phyloP scores from a whole-genome alignment of 1,139 yeast genomes.

The Yamadazyma jaroonii region DNA sequence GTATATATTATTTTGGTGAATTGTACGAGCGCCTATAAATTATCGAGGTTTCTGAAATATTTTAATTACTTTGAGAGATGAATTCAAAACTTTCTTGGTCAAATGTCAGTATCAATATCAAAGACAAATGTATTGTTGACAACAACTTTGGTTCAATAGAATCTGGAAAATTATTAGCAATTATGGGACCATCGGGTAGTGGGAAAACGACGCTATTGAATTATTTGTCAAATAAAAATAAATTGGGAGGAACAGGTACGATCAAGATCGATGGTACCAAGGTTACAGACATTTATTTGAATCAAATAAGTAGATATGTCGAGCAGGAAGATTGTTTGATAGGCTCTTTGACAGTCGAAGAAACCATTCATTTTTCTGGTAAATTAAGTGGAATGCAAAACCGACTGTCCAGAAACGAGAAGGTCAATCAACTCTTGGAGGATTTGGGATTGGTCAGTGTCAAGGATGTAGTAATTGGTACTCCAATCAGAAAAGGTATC shows the following conservation, averaged over 20 bases:
- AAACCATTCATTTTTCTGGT: constrained; percentile 22
- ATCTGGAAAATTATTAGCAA: constrained; percentile 41
- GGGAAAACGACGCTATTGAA: constrained; percentile 66
- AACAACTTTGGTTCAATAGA: constrained; percentile 21
- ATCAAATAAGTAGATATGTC: constrained; percentile 25
- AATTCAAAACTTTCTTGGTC: constrained; percentile 5
- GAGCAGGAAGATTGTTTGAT: constrained; percentile 25
- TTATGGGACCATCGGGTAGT: constrained; percentile 72
- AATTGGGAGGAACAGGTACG: constrained; percentile 8
- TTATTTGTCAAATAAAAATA: constrained; percentile 41
- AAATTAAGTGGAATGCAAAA: constrained; percentile 17
- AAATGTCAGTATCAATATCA: constrained; percentile 1
- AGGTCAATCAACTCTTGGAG: constrained; percentile 16
- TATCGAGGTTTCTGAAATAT: too few species aligned
- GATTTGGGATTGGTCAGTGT: constrained; percentile 19
- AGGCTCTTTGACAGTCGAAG: constrained; percentile 23
- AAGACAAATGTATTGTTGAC: constrained; percentile 11
- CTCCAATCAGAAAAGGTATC: constrained; percentile 21
- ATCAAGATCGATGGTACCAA: constrained; percentile 5
- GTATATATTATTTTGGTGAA: too few species aligned
- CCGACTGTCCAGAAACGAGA: constrained; percentile 10
- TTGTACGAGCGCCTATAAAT: too few species aligned
- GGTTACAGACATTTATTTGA: constrained; percentile 11
- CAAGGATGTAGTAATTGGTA: constrained; percentile 19
- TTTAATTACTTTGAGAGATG: background rate